phyloP scores from a whole-genome alignment of 495 filamentous ascomycete genomes.

The Penicillium ochrochloron region DNA sequence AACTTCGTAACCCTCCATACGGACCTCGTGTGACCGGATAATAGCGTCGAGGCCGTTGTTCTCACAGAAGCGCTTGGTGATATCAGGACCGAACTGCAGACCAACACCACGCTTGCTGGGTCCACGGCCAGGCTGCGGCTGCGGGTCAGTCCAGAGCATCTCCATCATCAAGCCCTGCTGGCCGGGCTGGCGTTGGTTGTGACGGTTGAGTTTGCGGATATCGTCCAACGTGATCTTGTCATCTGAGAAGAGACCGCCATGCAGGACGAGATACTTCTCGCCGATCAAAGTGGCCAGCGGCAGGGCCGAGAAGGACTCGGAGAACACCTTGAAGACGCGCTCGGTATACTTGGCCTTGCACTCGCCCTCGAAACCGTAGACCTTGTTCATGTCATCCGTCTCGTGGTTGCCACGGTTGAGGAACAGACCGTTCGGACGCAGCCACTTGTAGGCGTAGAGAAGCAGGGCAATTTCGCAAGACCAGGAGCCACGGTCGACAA shows the following conservation, averaged over 20 bases:
- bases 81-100: conserved; percentile 93
- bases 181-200: conserved; percentile 93
- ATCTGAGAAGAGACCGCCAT: conserved; percentile 97
- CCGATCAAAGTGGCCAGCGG: conserved; percentile 93
- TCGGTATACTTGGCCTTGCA: conserved; percentile 98
- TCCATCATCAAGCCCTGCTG: conserved; percentile 99
- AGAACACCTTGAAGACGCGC: conserved; percentile 94
- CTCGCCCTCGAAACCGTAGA: conserved; percentile 98
- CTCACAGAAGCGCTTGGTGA: conserved; percentile 97
- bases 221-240: conserved; percentile 92
- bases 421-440: conserved; percentile 86
- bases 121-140: conserved; percentile 79
- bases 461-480: conserved; percentile 93
- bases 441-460: conserved; percentile 96
- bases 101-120: conserved; percentile 97
- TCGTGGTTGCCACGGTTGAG: conserved; percentile 99
- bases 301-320: conserved; percentile 94
- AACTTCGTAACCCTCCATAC: conserved; percentile 97
- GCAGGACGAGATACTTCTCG: conserved; percentile 87
- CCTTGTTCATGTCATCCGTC: conserved; percentile 99
- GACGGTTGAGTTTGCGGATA: conserved; percentile 88
- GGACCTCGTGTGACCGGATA: conserved; percentile 95
- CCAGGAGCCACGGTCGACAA: conserved; percentile 97
- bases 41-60: conserved; percentile 92
- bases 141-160: conserved; percentile 99